phyloP scores from a whole-genome alignment of 345 rosid species.

The Laguncularia racemosa region DNA sequence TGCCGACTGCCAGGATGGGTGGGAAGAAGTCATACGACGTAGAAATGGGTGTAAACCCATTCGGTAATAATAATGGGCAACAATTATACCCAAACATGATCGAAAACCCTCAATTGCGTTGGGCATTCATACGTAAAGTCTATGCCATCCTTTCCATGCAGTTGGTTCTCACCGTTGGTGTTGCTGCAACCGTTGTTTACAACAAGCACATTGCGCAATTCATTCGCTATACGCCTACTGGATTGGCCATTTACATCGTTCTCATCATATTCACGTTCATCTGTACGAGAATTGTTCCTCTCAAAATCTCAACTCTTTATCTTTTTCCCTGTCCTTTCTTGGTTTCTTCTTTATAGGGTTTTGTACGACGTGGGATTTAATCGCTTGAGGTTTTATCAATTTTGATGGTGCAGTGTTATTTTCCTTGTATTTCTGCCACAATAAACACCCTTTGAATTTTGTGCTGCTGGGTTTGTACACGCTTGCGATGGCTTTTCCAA shows the following conservation, averaged over 20 bases:
- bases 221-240: conserved; percentile 24
- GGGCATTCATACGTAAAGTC: conserved; percentile 61
- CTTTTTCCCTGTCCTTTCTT: not conserved
- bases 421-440: conserved; percentile 33
- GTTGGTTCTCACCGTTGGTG: conserved; percentile 29
- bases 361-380: no score
- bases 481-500: conserved; percentile 28
- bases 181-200: conserved; percentile 34
- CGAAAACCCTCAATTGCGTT: conserved; percentile 49
- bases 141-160: conserved; percentile 43
- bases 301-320: not conserved
- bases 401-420: conserved; percentile 31
- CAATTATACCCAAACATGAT: conserved; percentile 12
- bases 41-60: not conserved
- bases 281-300: conserved; percentile 9
- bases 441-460: conserved; percentile 51
- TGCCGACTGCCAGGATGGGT: no score
- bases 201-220: conserved; percentile 30
- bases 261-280: conserved; percentile 30
- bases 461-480: conserved; percentile 49
- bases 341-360: not conserved
- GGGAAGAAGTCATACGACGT: conserved; percentile 4
- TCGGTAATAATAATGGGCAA: no score
- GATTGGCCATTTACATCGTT: conserved; percentile 27
- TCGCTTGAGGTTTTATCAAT: not conserved